phyloP scores from a whole-genome alignment of 2,329 filamentous ascomycete genomes.

The Lachnellula hyalina region DNA sequence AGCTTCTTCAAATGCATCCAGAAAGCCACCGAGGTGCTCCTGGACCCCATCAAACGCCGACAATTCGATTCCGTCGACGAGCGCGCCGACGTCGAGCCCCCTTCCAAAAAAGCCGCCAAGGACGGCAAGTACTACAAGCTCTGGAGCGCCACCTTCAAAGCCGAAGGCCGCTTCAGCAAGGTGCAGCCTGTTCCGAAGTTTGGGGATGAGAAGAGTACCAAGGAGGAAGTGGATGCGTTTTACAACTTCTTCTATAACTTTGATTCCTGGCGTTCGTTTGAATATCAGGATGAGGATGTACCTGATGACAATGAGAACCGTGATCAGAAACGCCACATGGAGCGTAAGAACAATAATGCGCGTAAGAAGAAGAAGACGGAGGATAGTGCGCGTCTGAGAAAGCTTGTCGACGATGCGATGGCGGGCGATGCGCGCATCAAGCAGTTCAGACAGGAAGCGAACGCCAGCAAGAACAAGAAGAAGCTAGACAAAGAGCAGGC shows the following conservation, averaged over 20 bases:
- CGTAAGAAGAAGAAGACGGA: constrained; percentile 99
- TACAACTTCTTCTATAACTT: constrained; percentile 99
- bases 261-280: constrained; percentile 94
- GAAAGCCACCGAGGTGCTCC: constrained; percentile 89
- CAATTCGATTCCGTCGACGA: constrained; percentile 98
- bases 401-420: constrained; percentile 81
- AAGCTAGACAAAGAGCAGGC: constrained; percentile 84
- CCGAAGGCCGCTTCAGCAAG: constrained; percentile 90
- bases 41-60: constrained; percentile 85
- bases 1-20: constrained; percentile 99
- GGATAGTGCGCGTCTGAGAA: constrained; percentile 85
- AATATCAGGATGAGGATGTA: constrained; percentile 98
- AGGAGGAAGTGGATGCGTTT: constrained; percentile 88
- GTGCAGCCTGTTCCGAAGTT: constrained; percentile 81
- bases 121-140: constrained; percentile 94
- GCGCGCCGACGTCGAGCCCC: constrained; percentile 84
- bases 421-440: constrained; percentile 92
- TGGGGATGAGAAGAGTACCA: constrained; percentile 75
- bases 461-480: constrained; percentile 95
- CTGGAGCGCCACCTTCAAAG: constrained; percentile 85
- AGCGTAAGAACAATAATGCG: constrained; percentile 96
- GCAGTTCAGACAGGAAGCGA: constrained; percentile 88
- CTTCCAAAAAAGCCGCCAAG: constrained; percentile 81
- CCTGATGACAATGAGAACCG: constrained; percentile 98
- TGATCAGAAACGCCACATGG: constrained; percentile 96